Evolutionary conservation across 352 stramenopile species (phyloP).

Genomic region (Phytophthora vignae): DNA sequence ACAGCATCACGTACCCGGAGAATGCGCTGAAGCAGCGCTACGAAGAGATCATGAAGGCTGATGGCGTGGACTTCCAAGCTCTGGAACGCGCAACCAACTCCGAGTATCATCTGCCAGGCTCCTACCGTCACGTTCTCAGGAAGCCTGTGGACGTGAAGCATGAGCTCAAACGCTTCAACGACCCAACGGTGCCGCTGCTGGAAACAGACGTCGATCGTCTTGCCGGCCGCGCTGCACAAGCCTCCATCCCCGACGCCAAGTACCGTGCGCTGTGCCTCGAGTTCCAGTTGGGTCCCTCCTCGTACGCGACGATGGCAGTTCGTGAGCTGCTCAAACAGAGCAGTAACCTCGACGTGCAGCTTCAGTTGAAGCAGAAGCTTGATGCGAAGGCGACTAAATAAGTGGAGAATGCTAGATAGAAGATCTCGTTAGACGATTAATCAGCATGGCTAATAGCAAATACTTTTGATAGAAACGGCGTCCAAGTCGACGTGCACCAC

Average conservation of each 20-base stretch:
- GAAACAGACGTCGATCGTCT: conserved; percentile 94
- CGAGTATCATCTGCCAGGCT: conserved; percentile 93
- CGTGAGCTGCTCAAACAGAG: conserved; percentile 96
- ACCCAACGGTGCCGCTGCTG: conserved; percentile 92
- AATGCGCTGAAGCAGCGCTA: conserved; percentile 84
- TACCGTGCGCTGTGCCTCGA: conserved; percentile 78
- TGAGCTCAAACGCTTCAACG: conserved; percentile 93
- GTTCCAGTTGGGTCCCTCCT: conserved; percentile 86
- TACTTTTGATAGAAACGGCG: conserved; percentile 10
- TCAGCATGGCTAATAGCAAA: conserved; percentile 12
- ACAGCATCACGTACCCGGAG: conserved; percentile 88
- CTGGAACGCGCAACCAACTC: conserved; percentile 78
- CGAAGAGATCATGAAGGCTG: conserved; percentile 62
- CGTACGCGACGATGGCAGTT: conserved; percentile 97
- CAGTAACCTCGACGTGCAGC: conserved; percentile 81
- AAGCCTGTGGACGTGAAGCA: conserved; percentile 91
- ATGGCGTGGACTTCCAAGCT: conserved; percentile 75
- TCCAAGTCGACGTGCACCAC: conserved; percentile 2
- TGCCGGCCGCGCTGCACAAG: conserved; percentile 36
- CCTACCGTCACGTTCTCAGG: conserved; percentile 94
- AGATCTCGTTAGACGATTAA: conserved; percentile 21
- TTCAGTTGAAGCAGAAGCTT: conserved; percentile 59
- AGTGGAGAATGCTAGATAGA: conserved; percentile 20
- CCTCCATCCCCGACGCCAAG: conserved; percentile 72
- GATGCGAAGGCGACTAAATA: conserved; percentile 26